These are phyloP conservation scores for Cryptosporidium muris DNA, from an alignment of 169 alveolate species.

Conservation along the genomic window DNA sequence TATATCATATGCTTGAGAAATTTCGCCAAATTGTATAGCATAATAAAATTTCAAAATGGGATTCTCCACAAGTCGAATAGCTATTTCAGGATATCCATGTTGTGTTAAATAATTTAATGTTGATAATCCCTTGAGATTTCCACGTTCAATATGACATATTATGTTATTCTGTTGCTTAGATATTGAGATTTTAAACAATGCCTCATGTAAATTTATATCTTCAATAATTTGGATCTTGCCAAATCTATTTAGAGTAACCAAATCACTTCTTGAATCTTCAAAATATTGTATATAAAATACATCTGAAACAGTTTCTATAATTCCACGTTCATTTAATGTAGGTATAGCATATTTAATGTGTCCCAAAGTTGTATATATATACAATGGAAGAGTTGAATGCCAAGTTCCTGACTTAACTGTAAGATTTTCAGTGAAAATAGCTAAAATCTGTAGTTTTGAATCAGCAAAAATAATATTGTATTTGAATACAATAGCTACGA, in stretches of 20 bases:
- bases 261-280: constrained; percentile 42
- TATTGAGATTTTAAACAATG: constrained; percentile 77
- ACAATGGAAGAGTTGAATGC: constrained; percentile 64
- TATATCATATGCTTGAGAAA: constrained; percentile 79
- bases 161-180: constrained; percentile 75
- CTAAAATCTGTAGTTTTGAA: constrained; percentile 73
- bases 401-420: constrained; percentile 65
- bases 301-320: constrained; percentile 53
- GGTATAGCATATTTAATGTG: constrained; percentile 70
- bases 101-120: constrained; percentile 78
- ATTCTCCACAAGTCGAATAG: constrained; percentile 79
- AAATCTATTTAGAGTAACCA: constrained; percentile 73
- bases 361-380: constrained; percentile 58
- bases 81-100: constrained; percentile 79
- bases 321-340: constrained; percentile 25
- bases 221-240: constrained; percentile 74
- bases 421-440: constrained; percentile 56
- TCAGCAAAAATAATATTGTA: constrained; percentile 77
- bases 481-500: constrained; percentile 73
- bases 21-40: constrained; percentile 79
- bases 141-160: constrained; percentile 68
- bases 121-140: constrained; percentile 76
- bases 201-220: constrained; percentile 76
- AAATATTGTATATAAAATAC: constrained; percentile 46
- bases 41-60: constrained; percentile 77